Conservation (phyloP, 2,329 filamentous ascomycete genomes). For the Talaromyces amestolkiae region DNA sequence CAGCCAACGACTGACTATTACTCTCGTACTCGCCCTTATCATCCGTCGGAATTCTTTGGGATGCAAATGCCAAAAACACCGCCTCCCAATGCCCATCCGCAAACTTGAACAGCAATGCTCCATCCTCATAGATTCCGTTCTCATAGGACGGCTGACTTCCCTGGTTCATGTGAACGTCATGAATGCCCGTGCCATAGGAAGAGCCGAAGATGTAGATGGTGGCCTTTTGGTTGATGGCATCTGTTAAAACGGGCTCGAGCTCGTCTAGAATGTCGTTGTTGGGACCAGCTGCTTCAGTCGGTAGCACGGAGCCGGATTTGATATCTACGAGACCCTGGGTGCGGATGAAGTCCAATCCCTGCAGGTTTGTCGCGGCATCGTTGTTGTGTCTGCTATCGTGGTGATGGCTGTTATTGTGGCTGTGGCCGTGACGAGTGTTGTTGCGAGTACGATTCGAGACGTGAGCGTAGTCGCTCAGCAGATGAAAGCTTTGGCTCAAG, state of each 20-base stretch:
- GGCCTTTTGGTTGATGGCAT: slow-evolving; percentile 36
- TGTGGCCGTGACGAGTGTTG: slow-evolving; percentile 15
- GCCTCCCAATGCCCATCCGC: slow-evolving; percentile 40
- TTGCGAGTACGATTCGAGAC: background rate
- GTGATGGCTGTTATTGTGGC: slow-evolving; percentile 17
- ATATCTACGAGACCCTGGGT: slow-evolving; percentile 22
- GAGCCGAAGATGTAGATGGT: slow-evolving; percentile 41
- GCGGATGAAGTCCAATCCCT: slow-evolving; percentile 23
- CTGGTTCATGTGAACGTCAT: slow-evolving; percentile 46
- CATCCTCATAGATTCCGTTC: slow-evolving; percentile 40
- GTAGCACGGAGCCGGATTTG: slow-evolving; percentile 30
- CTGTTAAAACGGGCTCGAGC: slow-evolving; percentile 34
- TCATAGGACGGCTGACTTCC: slow-evolving; percentile 33
- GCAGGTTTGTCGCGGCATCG: slow-evolving; percentile 22
- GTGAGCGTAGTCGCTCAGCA: slow-evolving; percentile 19
- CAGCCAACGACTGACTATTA: slow-evolving; percentile 22
- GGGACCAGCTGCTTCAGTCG: slow-evolving; percentile 20
- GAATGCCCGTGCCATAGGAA: slow-evolving; percentile 36
- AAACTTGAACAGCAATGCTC: slow-evolving; percentile 37
- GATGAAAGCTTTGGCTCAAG: slow-evolving; percentile 28
- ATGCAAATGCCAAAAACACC: slow-evolving; percentile 42
- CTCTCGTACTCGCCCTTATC: slow-evolving; percentile 23
- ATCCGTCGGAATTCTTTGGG: slow-evolving; percentile 38
- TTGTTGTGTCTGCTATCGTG: slow-evolving; percentile 24
- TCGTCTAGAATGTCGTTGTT: slow-evolving; percentile 40